Percentiles rank a stretch among this genome's conserved stretches.
These are phyloP conservation scores for Dactylorhiza incarnata DNA, from an alignment of 106 monocot species.

Conservation along the genomic window DNA sequence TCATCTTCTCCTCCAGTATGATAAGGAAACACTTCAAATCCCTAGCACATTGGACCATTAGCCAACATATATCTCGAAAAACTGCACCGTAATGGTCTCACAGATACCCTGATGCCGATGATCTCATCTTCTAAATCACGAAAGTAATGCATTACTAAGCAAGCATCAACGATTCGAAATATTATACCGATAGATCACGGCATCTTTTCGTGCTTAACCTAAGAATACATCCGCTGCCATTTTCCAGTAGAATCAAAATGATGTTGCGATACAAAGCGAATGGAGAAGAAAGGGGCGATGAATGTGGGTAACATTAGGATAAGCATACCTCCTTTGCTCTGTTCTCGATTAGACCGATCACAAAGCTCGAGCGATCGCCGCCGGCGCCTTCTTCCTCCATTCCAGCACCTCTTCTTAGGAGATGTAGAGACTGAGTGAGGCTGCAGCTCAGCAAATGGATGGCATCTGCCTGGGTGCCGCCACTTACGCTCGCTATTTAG, in stretches of 20 bases:
- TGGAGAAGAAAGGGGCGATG: background rate
- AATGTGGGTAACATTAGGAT: background rate
- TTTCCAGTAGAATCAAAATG: background rate
- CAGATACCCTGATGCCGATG: background rate
- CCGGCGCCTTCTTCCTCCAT: slow-evolving; percentile 44
- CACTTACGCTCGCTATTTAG: background rate
- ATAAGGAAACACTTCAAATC: background rate
- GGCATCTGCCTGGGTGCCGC: background rate
- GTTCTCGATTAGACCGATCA: slow-evolving; percentile 88
- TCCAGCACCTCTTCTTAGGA: background rate
- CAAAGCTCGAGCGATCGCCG: slow-evolving; percentile 58
- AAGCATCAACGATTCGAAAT: background rate
- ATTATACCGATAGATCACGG: background rate
- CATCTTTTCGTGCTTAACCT: background rate
- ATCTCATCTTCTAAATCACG: background rate
- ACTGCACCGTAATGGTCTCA: background rate
- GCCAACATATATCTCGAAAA: background rate
- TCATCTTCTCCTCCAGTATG: background rate
- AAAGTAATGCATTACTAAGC: background rate
- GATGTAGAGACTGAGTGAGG: background rate
- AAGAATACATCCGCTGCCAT: background rate
- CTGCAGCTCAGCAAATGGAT: background rate
- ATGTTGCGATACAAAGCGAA: background rate
- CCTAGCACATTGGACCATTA: slow-evolving; percentile 1
- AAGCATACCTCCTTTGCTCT: slow-evolving; percentile 73